Conservation (phyloP, 805 yeast genomes). For the Monosporozyma yasuniensis region DNA sequence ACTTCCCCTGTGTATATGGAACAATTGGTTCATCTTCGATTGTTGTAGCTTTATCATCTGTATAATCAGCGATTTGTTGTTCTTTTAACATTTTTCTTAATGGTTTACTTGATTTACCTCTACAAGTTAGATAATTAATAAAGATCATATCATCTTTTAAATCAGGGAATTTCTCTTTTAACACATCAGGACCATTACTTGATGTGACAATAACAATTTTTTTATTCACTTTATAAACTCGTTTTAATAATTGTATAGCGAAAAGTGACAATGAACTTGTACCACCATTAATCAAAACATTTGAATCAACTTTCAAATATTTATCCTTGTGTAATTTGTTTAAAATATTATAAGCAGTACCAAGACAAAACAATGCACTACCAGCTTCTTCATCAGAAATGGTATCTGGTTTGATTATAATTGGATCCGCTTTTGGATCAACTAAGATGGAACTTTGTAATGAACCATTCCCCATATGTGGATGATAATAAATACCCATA, state of each 20-base stretch:
- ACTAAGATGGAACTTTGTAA: conserved; percentile 48
- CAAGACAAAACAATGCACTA: conserved; percentile 52
- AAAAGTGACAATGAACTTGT: conserved; percentile 64
- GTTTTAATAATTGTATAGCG: conserved; percentile 50
- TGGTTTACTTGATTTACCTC: conserved; percentile 29
- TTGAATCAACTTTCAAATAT: conserved; percentile 33
- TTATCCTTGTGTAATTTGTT: conserved; percentile 20
- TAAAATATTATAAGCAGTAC: conserved; percentile 50
- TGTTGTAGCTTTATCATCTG: conserved; percentile 14
- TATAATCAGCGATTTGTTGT: conserved; percentile 20
- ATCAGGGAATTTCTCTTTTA: conserved; percentile 31
- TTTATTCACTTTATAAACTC: conserved; percentile 36
- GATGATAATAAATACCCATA: conserved; percentile 51
- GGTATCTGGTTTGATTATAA: conserved; percentile 39
- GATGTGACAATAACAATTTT: conserved; percentile 52
- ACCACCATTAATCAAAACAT: conserved; percentile 68
- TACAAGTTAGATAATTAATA: conserved; percentile 24
- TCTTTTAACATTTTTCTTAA: conserved; percentile 25
- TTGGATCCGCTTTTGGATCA: conserved; percentile 42
- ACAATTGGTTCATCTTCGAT: conserved; percentile 22
- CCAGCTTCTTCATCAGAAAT: conserved; percentile 49
- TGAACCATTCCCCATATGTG: conserved; percentile 45
- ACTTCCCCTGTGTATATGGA: conserved; percentile 37
- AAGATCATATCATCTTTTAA: conserved; percentile 34
- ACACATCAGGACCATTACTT: conserved; percentile 40